A percentile compares a stretch with the other conserved stretches of the same genome.
These are phyloP conservation scores for Babesia gibsoni DNA, from an alignment of 169 alveolate species.

Conservation along the genomic window DNA sequence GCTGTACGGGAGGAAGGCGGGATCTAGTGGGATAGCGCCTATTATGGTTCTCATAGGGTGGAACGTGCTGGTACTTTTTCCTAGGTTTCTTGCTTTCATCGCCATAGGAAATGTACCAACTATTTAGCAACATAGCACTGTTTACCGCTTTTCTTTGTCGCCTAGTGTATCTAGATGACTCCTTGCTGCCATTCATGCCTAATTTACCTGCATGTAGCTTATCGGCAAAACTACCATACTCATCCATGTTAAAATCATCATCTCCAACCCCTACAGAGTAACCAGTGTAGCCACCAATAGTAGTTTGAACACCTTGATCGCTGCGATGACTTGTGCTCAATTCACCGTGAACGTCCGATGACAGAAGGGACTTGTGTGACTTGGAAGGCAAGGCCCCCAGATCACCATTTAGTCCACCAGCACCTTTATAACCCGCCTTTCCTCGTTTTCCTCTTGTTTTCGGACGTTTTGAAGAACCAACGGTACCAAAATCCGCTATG, in stretches of 20 bases:
- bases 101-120: conserved; percentile 45
- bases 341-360: too few relatives aligned
- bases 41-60: conserved; percentile 1
- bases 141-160: background rate
- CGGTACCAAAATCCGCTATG: too few relatives aligned
- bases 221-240: conserved; percentile 1
- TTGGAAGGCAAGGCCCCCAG: too few relatives aligned
- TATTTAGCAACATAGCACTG: conserved; percentile 52
- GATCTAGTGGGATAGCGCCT: conserved; percentile 45
- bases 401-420: too few relatives aligned
- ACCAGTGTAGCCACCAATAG: background rate
- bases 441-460: too few relatives aligned
- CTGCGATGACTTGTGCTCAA: background rate
- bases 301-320: conserved; percentile 19
- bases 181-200: background rate
- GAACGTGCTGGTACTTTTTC: conserved; percentile 4
- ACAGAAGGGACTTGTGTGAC: too few relatives aligned
- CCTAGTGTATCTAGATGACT: background rate
- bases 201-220: background rate
- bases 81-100: background rate
- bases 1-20: conserved; percentile 53
- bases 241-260: conserved; percentile 24
- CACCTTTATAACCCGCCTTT: too few relatives aligned
- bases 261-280: conserved; percentile 9
- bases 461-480: too few relatives aligned